Percentiles rank a stretch among this genome's conserved stretches.
Evolutionary conservation across 495 filamentous ascomycete genomes (phyloP).

Genomic region (Penicillium desertorum): DNA sequence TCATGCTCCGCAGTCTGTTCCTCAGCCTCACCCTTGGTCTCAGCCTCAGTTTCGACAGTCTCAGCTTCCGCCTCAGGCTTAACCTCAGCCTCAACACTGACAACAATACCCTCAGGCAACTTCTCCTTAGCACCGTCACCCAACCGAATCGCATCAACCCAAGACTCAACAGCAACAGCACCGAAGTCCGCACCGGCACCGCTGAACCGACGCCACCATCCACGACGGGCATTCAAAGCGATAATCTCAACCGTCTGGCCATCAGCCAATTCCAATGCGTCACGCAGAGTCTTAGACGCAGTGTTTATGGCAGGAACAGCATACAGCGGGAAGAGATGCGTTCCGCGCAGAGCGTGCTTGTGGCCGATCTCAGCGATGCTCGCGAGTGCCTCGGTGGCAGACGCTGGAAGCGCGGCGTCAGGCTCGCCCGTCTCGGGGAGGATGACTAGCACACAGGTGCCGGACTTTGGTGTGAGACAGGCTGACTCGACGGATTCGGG

Average conservation of each 20-base stretch:
- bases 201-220: conserved; percentile 78
- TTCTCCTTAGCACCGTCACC: conserved; percentile 81
- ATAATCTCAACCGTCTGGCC: conserved; percentile 58
- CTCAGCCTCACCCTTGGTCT: neutral
- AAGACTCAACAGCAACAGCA: conserved; percentile 65
- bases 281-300: conserved; percentile 54
- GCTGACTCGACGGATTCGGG: conserved; percentile 60
- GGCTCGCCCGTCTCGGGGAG: conserved; percentile 54
- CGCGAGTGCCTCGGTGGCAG: conserved; percentile 56
- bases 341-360: conserved; percentile 63
- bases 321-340: conserved; percentile 80
- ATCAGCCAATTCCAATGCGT: conserved; percentile 59
- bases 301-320: conserved; percentile 65
- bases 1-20: conserved; percentile 3
- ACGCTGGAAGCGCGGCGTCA: conserved; percentile 46
- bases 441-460: conserved; percentile 83
- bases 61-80: conserved; percentile 48
- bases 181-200: conserved; percentile 52
- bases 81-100: conserved; percentile 40
- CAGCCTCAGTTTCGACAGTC: conserved; percentile 9
- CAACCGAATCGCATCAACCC: conserved; percentile 85
- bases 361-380: conserved; percentile 71
- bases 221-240: conserved; percentile 77
- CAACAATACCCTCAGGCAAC: conserved; percentile 72
- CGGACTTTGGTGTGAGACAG: conserved; percentile 74